phyloP scores from a whole-genome alignment of 176 grass and related monocot species.

The Eremochloa ophiuroides region DNA sequence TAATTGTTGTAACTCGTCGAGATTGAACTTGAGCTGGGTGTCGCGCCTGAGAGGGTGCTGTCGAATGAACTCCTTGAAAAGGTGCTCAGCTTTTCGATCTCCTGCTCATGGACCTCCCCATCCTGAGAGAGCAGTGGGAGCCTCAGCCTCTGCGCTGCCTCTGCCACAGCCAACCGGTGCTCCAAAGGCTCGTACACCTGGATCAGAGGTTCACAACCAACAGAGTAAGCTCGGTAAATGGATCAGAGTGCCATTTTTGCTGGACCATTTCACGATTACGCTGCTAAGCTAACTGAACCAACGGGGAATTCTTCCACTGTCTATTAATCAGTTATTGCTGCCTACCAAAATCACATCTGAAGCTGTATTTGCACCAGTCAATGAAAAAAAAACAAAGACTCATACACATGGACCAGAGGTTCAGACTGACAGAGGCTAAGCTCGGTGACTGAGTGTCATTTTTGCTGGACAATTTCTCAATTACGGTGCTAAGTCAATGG shows the following conservation, averaged over 20 bases:
- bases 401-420: neutral
- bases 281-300: neutral
- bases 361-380: neutral
- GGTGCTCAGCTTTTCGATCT: slow-evolving; percentile 77
- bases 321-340: neutral
- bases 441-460: neutral
- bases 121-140: slow-evolving; percentile 87
- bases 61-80: slow-evolving; percentile 85
- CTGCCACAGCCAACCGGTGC: slow-evolving; percentile 61
- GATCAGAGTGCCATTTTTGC: neutral
- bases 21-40: slow-evolving; percentile 63
- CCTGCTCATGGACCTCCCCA: slow-evolving; percentile 74
- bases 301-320: neutral
- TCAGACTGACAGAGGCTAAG: neutral
- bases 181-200: slow-evolving; percentile 95
- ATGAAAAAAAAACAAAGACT: neutral
- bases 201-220: neutral
- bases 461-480: neutral
- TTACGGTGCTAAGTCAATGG: neutral
- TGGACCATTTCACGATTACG: neutral
- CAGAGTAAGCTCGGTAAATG: neutral
- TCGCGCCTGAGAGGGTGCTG: slow-evolving; percentile 54
- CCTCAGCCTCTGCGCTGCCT: slow-evolving; percentile 82
- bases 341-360: neutral
- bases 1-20: slow-evolving; percentile 68